phyloP scores from a whole-genome alignment of 345 rosid species.

The Citrus hindsii region DNA sequence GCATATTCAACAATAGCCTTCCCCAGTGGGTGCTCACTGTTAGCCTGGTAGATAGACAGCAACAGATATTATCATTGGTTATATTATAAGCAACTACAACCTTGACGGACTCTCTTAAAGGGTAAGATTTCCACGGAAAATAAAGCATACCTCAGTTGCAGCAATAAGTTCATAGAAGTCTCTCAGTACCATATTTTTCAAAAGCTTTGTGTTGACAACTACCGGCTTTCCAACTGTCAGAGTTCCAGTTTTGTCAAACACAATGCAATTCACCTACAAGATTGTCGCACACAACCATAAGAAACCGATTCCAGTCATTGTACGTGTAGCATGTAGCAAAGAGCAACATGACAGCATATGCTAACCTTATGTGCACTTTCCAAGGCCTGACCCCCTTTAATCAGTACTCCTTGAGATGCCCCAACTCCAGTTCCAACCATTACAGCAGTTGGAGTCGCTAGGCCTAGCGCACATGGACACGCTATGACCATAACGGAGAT shows the following conservation, averaged over 20 bases:
- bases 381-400: slow-evolving; percentile 94
- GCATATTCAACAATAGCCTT: slow-evolving; percentile 86
- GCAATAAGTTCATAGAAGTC: slow-evolving; percentile 81
- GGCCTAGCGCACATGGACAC: slow-evolving; percentile 94
- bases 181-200: slow-evolving; percentile 61
- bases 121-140: background rate
- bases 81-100: background rate
- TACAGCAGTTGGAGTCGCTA: slow-evolving; percentile 99
- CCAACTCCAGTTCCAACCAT: slow-evolving; percentile 99
- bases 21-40: slow-evolving; percentile 93
- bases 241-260: slow-evolving; percentile 98
- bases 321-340: background rate
- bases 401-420: slow-evolving; percentile 90
- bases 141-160: slow-evolving; percentile 67
- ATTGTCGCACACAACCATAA: background rate
- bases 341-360: background rate
- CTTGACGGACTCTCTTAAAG: background rate
- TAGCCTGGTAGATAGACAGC: slow-evolving; percentile 37
- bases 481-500: slow-evolving; percentile 99
- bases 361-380: slow-evolving; percentile 83
- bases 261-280: slow-evolving; percentile 75
- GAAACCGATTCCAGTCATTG: background rate
- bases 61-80: background rate
- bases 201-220: slow-evolving; percentile 68
- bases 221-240: slow-evolving; percentile 92